Evolutionary conservation across 1,284 basidiomycete genomes (phyloP).

Genomic region (Cystobasidiaceae sp.): DNA sequence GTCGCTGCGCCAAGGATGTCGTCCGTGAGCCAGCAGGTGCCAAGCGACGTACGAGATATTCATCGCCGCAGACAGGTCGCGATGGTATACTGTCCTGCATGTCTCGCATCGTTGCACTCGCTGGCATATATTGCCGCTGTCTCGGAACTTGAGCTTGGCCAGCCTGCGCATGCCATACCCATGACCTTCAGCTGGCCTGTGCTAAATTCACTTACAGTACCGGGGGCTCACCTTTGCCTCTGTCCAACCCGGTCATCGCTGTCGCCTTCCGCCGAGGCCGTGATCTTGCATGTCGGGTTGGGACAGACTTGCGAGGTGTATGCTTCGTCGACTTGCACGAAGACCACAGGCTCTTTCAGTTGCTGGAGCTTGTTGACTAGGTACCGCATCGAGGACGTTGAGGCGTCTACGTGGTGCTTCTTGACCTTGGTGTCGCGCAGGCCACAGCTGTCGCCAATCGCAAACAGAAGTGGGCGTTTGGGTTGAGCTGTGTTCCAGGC

Average conservation of each 20-base stretch:
- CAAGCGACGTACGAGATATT: background rate
- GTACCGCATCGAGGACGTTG: background rate
- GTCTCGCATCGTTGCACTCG: background rate
- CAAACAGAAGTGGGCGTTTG: background rate
- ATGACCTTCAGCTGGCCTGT: background rate
- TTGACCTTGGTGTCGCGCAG: background rate
- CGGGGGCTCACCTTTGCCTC: background rate
- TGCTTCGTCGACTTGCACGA: background rate
- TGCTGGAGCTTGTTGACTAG: background rate
- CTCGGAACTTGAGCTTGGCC: background rate
- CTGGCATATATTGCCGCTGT: background rate
- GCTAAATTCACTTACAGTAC: background rate
- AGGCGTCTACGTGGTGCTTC: background rate
- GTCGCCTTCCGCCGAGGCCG: background rate
- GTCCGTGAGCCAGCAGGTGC: background rate
- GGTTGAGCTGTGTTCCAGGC: background rate
- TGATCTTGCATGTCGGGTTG: background rate
- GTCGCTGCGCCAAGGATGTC: background rate
- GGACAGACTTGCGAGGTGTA: slow-evolving; percentile 1
- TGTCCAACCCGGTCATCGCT: background rate
- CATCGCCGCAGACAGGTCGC: background rate
- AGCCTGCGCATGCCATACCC: background rate
- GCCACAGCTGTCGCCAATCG: background rate
- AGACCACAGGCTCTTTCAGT: background rate
- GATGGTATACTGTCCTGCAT: background rate